Percentiles rank a stretch among this genome's conserved stretches.
phyloP scores from a whole-genome alignment of 441 rosid species.

The Viola pubescens region DNA sequence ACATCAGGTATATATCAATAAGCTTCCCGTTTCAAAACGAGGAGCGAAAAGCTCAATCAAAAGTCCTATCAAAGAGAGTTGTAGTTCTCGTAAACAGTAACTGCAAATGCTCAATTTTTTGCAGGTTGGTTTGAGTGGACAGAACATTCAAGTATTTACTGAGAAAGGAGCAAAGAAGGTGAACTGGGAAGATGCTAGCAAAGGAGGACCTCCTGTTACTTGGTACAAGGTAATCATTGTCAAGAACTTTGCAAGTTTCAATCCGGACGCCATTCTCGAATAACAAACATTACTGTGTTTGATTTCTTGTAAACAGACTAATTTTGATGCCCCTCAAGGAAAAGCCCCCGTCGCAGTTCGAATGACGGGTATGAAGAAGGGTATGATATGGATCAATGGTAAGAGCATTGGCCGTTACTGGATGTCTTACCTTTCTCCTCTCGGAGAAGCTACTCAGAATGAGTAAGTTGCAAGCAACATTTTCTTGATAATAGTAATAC shows the following conservation, averaged over 20 bases:
- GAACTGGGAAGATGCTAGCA: conserved; percentile 30
- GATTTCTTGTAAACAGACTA: conserved; percentile 27
- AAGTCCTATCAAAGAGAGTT: background rate
- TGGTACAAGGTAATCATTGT: conserved; percentile 53
- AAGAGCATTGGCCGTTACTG: conserved; percentile 79
- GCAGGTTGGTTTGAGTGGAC: conserved; percentile 47
- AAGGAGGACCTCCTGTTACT: conserved; percentile 26
- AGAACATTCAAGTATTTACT: conserved; percentile 27
- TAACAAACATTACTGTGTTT: too few species aligned
- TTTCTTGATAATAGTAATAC: too few species aligned
- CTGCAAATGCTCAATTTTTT: background rate
- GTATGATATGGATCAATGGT: conserved; percentile 86
- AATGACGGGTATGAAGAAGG: conserved; percentile 66
- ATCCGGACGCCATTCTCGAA: background rate
- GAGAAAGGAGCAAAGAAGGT: conserved; percentile 34
- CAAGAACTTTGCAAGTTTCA: background rate
- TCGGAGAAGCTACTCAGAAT: conserved; percentile 52
- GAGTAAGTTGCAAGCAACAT: conserved; percentile 34
- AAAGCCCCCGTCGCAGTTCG: conserved; percentile 43
- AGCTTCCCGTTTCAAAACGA: background rate
- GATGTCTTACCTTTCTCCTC: conserved; percentile 73
- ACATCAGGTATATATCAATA: conserved; percentile 34
- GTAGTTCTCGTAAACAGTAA: background rate
- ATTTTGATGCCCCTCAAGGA: conserved; percentile 71
- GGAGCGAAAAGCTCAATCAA: background rate